A percentile compares a stretch with the other conserved stretches of the same genome.
phyloP scores from a whole-genome alignment of 2,329 filamentous ascomycete genomes.

The Paecilomyces variotii region DNA sequence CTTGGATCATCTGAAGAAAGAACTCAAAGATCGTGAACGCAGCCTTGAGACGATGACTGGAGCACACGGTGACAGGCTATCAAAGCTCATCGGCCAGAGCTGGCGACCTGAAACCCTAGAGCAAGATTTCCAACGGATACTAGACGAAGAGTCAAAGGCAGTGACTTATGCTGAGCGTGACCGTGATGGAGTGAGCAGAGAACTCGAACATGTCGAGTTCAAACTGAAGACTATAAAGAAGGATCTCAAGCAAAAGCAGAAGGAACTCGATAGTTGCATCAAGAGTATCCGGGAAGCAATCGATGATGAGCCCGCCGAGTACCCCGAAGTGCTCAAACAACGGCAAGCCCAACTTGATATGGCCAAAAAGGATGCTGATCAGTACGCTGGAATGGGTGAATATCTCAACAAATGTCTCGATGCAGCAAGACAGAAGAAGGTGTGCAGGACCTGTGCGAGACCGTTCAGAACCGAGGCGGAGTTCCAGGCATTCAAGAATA shows the following conservation, averaged over 20 bases:
- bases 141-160: conserved; percentile 50
- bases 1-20: conserved; percentile 74
- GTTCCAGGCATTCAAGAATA: conserved; percentile 56
- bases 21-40: conserved; percentile 63
- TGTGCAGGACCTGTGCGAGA: conserved; percentile 69
- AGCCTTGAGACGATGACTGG: conserved; percentile 69
- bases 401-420: conserved; percentile 65
- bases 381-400: conserved; percentile 58
- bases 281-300: conserved; percentile 53
- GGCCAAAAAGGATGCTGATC: conserved; percentile 56
- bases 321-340: conserved; percentile 44
- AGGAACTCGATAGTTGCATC: conserved; percentile 56
- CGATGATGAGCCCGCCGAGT: conserved; percentile 44
- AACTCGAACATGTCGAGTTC: conserved; percentile 69
- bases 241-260: conserved; percentile 55
- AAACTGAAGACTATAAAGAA: conserved; percentile 59
- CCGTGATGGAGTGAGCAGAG: conserved; percentile 62
- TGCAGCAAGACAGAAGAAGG: conserved; percentile 58
- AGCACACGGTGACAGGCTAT: conserved; percentile 66
- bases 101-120: conserved; percentile 70
- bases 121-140: conserved; percentile 55
- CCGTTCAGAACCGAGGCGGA: conserved; percentile 54
- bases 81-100: conserved; percentile 51
- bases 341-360: conserved; percentile 45
- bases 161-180: conserved; percentile 60